These are phyloP conservation scores for Zygnema circumcarinatum DNA, from an alignment of 139 green algal genomes.

Conservation along the genomic window DNA sequence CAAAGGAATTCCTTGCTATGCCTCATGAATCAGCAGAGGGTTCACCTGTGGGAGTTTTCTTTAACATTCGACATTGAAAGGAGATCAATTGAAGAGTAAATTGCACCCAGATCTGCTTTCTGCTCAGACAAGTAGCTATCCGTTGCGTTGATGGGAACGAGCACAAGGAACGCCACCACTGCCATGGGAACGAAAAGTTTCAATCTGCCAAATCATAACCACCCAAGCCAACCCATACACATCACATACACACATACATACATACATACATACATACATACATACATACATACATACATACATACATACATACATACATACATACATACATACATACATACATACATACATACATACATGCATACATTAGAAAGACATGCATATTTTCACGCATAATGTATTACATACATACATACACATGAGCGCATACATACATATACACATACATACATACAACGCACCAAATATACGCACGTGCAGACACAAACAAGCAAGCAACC, in stretches of 20 bases:
- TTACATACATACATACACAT: slow-evolving; percentile 1
- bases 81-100: neutral
- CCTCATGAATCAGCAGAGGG: no score
- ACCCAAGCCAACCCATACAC: neutral
- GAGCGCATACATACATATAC: neutral
- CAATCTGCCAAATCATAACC: slow-evolving; percentile 25
- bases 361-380: no score
- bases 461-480: neutral
- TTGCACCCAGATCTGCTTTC: neutral
- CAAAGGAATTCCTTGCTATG: no score
- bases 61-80: slow-evolving; percentile 16
- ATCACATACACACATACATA: slow-evolving; percentile 11
- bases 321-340: neutral
- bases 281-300: neutral
- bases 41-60: slow-evolving; percentile 24
- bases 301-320: neutral
- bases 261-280: slow-evolving; percentile 17
- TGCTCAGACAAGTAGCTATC: slow-evolving; percentile 18
- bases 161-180: slow-evolving; percentile 14
- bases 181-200: slow-evolving; percentile 56
- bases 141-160: slow-evolving; percentile 54
- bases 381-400: no score
- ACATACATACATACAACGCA: neutral
- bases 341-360: no score
- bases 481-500: slow-evolving; percentile 4